phyloP scores from a whole-genome alignment of 2,329 filamentous ascomycete genomes.

The Pseudogymnoascus sp. region DNA sequence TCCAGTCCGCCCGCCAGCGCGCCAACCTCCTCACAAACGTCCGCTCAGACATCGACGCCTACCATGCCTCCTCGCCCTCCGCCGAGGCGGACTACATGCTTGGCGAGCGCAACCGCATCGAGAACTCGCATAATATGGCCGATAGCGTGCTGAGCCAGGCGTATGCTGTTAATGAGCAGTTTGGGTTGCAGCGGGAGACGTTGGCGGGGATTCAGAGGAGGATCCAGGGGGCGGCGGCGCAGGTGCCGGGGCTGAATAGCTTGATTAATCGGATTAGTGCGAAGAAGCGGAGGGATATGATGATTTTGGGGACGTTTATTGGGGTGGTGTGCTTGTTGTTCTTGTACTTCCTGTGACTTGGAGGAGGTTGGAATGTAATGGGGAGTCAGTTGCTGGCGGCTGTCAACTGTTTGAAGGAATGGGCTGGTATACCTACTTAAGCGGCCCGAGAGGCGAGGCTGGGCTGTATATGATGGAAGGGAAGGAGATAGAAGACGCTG shows the following conservation, averaged over 20 bases:
- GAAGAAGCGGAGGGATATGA: conserved; percentile 88
- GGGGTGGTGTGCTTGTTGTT: conserved; percentile 85
- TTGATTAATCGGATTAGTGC: conserved; percentile 87
- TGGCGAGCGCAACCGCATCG: conserved; percentile 74
- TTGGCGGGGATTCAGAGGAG: conserved; percentile 80
- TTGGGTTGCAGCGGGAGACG: conserved; percentile 78
- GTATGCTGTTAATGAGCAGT: conserved; percentile 92
- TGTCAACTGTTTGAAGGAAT: neutral
- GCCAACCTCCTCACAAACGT: conserved; percentile 87
- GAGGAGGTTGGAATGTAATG: neutral
- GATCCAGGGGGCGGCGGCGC: conserved; percentile 80
- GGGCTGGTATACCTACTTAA: neutral
- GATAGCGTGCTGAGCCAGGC: conserved; percentile 90
- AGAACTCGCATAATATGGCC: conserved; percentile 81
- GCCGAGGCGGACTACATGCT: conserved; percentile 97
- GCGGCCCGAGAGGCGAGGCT: neutral
- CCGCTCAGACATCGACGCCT: conserved; percentile 83
- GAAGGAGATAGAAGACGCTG: neutral
- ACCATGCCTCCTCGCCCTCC: conserved; percentile 71
- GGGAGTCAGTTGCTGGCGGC: neutral
- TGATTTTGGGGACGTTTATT: conserved; percentile 87
- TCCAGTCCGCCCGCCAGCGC: conserved; percentile 72
- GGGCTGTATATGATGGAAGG: neutral
- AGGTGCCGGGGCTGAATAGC: conserved; percentile 87
- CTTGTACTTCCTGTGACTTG: conserved; percentile 61